A percentile compares a stretch with the other conserved stretches of the same genome.
Conservation (phyloP, 2,329 filamentous ascomycete genomes). For the Botryotinia calthae region DNA sequence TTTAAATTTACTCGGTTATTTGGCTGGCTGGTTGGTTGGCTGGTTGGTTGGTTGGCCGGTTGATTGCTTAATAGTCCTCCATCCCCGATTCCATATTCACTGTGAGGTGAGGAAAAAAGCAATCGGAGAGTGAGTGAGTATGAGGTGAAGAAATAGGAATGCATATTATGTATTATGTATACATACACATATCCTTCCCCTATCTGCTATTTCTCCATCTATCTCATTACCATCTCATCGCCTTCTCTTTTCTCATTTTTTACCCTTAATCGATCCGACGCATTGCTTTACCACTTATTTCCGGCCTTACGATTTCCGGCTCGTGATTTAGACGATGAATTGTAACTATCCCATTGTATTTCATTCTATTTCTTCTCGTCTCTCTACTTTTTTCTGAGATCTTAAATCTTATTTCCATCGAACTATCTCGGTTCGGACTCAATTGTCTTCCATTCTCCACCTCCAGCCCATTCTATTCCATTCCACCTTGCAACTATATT, state of each 20-base stretch:
- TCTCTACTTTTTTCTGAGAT: not conserved
- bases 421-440: not conserved
- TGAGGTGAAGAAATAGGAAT: not conserved
- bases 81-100: not conserved
- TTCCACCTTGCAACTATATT: not conserved
- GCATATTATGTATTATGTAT: not conserved
- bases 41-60: too few relatives aligned
- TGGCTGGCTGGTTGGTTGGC: too few relatives aligned
- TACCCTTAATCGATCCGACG: rapidly evolving
- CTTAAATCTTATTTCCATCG: not conserved
- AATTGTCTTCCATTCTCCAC: too few relatives aligned
- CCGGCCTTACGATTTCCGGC: not conserved
- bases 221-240: not conserved
- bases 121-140: not conserved
- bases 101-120: not conserved
- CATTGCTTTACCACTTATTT: not conserved
- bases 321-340: not conserved
- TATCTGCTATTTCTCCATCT: not conserved
- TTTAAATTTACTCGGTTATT: not conserved
- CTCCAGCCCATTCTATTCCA: not conserved
- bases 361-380: not conserved
- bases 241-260: not conserved
- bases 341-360: not conserved
- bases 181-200: not conserved
- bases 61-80: too few relatives aligned